A percentile compares a stretch with the other conserved stretches of the same genome.
phyloP scores from a whole-genome alignment of 83 land plant species.

The Picea mariana region DNA sequence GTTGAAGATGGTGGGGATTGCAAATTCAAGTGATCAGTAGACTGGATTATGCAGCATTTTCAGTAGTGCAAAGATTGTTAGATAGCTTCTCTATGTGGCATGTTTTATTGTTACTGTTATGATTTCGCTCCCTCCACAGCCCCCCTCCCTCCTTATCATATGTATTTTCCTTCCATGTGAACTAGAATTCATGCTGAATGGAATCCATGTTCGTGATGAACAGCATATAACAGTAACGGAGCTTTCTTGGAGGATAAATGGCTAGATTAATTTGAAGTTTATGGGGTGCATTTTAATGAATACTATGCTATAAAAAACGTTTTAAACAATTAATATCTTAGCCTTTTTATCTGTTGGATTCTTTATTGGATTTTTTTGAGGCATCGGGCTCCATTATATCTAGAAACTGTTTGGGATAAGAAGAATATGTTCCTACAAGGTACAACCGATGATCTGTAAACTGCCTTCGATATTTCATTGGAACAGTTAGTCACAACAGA shows the following conservation, averaged over 20 bases:
- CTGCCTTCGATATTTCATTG: too few species aligned
- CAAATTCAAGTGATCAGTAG: constrained; percentile 69
- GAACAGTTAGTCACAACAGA: too few species aligned
- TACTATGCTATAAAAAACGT: neutral
- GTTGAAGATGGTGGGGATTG: constrained; percentile 95
- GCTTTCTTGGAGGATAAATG: too few species aligned
- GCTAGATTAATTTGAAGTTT: too few species aligned
- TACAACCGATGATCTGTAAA: too few species aligned
- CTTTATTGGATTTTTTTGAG: neutral
- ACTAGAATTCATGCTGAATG: too few species aligned
- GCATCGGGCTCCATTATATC: neutral
- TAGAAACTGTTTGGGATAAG: neutral
- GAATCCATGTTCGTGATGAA: too few species aligned
- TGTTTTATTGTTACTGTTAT: neutral
- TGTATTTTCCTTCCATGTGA: too few species aligned
- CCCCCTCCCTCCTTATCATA: too few species aligned
- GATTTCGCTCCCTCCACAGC: neutral
- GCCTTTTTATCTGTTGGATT: neutral
- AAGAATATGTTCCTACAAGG: neutral
- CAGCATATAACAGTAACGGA: too few species aligned
- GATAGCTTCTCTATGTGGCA: neutral
- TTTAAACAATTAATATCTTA: neutral
- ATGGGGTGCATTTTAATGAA: neutral
- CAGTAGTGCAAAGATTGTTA: constrained; percentile 3
- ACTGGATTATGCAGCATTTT: constrained; percentile 7